phyloP scores from a whole-genome alignment of 2,329 filamentous ascomycete genomes.

The Epichloe coenophiala region DNA sequence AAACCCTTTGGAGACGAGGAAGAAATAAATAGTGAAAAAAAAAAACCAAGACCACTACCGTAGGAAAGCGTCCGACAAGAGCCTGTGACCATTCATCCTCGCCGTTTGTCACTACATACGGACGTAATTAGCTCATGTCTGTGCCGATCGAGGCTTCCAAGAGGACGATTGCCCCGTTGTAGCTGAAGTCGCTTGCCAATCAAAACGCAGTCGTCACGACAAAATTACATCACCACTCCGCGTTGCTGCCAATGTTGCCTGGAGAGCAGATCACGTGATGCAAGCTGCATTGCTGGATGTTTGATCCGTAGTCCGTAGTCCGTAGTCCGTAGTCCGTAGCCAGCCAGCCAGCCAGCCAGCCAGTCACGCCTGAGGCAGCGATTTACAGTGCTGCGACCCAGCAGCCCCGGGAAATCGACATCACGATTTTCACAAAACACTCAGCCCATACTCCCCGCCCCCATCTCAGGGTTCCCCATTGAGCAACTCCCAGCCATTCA shows the following conservation, averaged over 20 bases:
- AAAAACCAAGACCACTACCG: neutral
- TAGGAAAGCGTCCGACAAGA: too few relatives aligned
- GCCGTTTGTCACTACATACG: too few relatives aligned
- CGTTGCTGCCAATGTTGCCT: neutral
- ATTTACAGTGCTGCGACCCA: slow-evolving; percentile 9
- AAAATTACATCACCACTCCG: neutral
- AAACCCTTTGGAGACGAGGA: neutral
- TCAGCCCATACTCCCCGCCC: slow-evolving; percentile 19
- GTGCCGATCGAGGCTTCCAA: too few relatives aligned
- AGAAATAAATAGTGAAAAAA: neutral
- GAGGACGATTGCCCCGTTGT: too few relatives aligned
- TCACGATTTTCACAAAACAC: slow-evolving; percentile 34
- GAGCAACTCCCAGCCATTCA: slow-evolving; percentile 33
- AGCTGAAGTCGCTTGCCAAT: neutral
- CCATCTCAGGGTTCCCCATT: slow-evolving; percentile 26
- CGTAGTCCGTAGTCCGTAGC: too few relatives aligned
- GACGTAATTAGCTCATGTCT: too few relatives aligned
- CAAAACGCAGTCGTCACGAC: neutral
- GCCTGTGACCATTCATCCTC: too few relatives aligned
- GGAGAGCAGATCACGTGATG: neutral
- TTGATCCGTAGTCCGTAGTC: too few relatives aligned
- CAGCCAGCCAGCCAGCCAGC: too few relatives aligned
- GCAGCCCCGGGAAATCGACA: slow-evolving; percentile 18
- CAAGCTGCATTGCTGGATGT: neutral
- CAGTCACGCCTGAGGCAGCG: slow-evolving; percentile 15